Base-by-base conservation (phyloP, 2,329 filamentous ascomycete genomes). In the Aspergillus pseudoterreus region DNA sequence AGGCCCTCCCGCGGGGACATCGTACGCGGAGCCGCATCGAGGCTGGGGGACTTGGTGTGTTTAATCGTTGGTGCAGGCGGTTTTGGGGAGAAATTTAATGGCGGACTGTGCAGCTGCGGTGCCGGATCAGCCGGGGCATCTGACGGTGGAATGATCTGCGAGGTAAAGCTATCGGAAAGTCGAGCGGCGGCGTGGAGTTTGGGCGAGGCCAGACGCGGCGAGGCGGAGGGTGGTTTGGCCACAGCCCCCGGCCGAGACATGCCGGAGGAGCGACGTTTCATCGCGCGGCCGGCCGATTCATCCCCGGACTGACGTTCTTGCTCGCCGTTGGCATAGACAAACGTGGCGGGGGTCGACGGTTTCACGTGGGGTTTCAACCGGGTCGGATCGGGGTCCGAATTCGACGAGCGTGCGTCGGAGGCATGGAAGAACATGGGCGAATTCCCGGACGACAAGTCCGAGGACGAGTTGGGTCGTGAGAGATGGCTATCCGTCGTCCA, bases 341-440 rank as follows among this genome's bases (percentile, higher is more conserved):
- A 74, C 5, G 63, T 64, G 1, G 68, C 60, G 4, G 63, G 49
- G 2, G 64, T 61, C 6, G 62, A 54, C 17, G 57, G 49, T 50
- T 67, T 69, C 24, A 46, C 55, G 32, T 57, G 58, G 17, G 57
- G 50, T 44, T 62, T 63, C 17, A 63, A 58, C 36, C 65, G 63
- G 51, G 54, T 30, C 1, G 27, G 47, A 32, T 70, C 69, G 22
- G 57, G 43, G 21, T 73, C 69, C 4, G 67, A 74, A 30, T 72
- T 72, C 24, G 73, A 58, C 19, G 76, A 71, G 60, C 82, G 85
- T 36, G 81, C 87, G 60, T 96, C 90, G 67, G 85, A 90, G 24
- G 92, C 94, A 68, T 95, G 92, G 69, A 99, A 96, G 79, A 97
- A 97, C 74, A 90, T 92, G 48, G 86, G 72, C 17, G 69, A 63